Base-by-base conservation (phyloP, 305 asterid genomes). In the Withania somnifera region DNA sequence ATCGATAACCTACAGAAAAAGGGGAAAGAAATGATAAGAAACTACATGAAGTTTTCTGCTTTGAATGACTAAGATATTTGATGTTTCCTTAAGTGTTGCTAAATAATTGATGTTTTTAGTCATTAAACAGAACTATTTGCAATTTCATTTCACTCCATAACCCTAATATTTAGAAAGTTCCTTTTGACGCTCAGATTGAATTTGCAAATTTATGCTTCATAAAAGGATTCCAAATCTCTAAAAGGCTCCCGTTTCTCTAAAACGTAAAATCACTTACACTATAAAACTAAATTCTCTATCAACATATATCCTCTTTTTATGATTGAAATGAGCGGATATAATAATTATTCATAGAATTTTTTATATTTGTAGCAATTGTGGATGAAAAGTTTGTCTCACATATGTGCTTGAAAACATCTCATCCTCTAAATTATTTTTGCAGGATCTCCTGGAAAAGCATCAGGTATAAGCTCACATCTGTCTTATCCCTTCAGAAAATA, bases 381-480 rank as follows among this genome's bases (percentile, higher is more conserved):
- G 40, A n/a, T 75, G 61, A 45, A 75, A 50, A 75, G 42, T 79
- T 71, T 80, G 53, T 50, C 15, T 47, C 38, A 57, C n/a, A 38
- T 53, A 54, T 53, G 58, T 85, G 81, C 71, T 79, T 66, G 78
- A 64, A 53, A 79, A 78, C 80, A 71, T 84, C 82, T 82, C 71
- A 83, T 54, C 42, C 73, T 28, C 82, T 81, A 68, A 75, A 14
- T 51, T 84, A 56, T 79, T 67, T 87, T 79, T 84, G 80, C 92
- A 90, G 97, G 92, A 60, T 61, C 87, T 84, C 79, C 84, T 71
- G 91, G 82, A 54, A 73, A 83, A 84, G 84, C 77, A 82, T 78
- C 91, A 83, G 63, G 83, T 58, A 76, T 51, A 69, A 50, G 60
- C 61, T 75, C 45, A 26, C 79, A 8, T 8, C 42, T 26, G 15